Evolutionary conservation across 441 rosid species (phyloP).

Genomic region (Hypseocharis bilobata): DNA sequence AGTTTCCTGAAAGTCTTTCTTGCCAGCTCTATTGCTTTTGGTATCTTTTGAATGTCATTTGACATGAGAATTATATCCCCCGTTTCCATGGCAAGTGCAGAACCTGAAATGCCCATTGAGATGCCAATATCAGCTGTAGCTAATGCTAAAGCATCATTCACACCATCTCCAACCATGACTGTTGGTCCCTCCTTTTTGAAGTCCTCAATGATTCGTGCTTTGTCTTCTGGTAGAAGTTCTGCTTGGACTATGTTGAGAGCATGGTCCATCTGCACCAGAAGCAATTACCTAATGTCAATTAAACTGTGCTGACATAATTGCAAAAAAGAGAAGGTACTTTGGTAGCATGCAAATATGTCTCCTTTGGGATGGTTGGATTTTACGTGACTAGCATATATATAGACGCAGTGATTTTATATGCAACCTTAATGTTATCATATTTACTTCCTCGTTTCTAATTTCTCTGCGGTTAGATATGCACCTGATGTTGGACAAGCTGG

Average conservation of each 20-base stretch:
- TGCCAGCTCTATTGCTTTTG: slow-evolving; percentile 51
- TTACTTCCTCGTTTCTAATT: no score
- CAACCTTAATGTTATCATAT: no score
- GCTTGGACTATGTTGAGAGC: slow-evolving; percentile 50
- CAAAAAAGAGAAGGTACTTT: no score
- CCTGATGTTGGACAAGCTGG: slow-evolving; percentile 64
- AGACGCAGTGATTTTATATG: no score
- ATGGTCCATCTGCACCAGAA: slow-evolving; percentile 54
- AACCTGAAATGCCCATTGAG: slow-evolving; percentile 89
- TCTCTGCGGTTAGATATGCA: no score
- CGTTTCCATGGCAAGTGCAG: slow-evolving; percentile 78
- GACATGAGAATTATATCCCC: slow-evolving; percentile 74
- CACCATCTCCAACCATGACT: slow-evolving; percentile 82
- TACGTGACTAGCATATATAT: no score
- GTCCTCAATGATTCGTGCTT: slow-evolving; percentile 39
- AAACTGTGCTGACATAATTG: no score
- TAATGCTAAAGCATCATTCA: slow-evolving; percentile 86
- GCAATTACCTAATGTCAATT: no score
- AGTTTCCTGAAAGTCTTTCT: slow-evolving; percentile 53
- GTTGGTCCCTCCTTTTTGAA: slow-evolving; percentile 55
- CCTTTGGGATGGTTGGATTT: no score
- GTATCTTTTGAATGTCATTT: slow-evolving; percentile 68
- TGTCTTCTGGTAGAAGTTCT: slow-evolving; percentile 73
- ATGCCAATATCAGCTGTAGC: slow-evolving; percentile 81
- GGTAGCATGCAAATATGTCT: no score